Conservation (phyloP, 768 basidiomycete species). For the Auriscalpium microsporum region DNA sequence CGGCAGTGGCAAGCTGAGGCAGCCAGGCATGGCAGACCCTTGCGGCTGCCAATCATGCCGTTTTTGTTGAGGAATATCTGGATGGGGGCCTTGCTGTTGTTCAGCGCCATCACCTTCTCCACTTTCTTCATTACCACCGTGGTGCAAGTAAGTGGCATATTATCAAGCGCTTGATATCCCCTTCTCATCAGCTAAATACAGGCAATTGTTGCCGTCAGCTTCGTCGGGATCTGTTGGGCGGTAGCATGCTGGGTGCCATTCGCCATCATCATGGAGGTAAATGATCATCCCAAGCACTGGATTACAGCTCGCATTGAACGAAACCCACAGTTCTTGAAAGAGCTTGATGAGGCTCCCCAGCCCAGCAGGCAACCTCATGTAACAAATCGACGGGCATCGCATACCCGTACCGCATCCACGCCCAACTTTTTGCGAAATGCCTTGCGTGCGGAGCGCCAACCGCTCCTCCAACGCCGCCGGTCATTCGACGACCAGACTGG, state of each 20-base stretch:
- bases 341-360: slow-evolving; percentile 4
- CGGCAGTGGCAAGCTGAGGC: slow-evolving; percentile 83
- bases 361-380: not conserved
- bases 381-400: slow-evolving; percentile 32
- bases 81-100: slow-evolving; percentile 80
- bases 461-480: slow-evolving; percentile 47
- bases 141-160: slow-evolving; percentile 39
- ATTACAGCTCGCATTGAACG: not conserved
- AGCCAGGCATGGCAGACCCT: slow-evolving; percentile 58
- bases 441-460: slow-evolving; percentile 40
- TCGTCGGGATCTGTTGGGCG: slow-evolving; percentile 93
- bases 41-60: slow-evolving; percentile 81
- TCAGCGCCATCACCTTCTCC: slow-evolving; percentile 67
- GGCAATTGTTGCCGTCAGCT: slow-evolving; percentile 74
- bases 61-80: slow-evolving; percentile 91
- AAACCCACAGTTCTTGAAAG: slow-evolving; percentile 11
- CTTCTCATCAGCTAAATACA: slow-evolving; percentile 17
- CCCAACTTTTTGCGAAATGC: slow-evolving; percentile 29
- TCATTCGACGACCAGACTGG: slow-evolving; percentile 43
- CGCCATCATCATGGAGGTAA: slow-evolving; percentile 93
- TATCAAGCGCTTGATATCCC: no score
- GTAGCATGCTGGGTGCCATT: slow-evolving; percentile 98
- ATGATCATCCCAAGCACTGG: not conserved
- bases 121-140: slow-evolving; percentile 86
- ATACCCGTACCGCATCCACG: slow-evolving; percentile 46